Conservation (phyloP, 345 rosid species). For the Salix arbutifolia region DNA sequence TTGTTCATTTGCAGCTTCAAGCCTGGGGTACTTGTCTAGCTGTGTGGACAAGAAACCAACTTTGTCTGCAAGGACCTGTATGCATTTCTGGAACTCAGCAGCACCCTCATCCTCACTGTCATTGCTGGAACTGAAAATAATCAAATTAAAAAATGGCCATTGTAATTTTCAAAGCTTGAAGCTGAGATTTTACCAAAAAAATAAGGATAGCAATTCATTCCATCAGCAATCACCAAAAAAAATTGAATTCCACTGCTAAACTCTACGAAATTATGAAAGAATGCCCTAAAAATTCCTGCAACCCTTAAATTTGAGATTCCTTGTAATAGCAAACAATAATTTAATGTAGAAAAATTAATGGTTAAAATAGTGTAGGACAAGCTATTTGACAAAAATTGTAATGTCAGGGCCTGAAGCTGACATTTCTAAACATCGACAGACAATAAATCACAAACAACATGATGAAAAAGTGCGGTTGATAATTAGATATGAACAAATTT, state of each 20-base stretch:
- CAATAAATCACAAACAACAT: too few species aligned
- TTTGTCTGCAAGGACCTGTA: slow-evolving; percentile 69
- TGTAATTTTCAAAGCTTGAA: not conserved
- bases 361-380: not conserved
- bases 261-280: not conserved
- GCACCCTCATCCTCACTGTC: slow-evolving; percentile 76
- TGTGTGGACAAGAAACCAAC: slow-evolving; percentile 72
- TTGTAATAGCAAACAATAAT: not conserved
- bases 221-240: not conserved
- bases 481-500: not conserved
- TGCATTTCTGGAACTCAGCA: slow-evolving; percentile 67
- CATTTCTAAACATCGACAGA: too few species aligned
- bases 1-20: slow-evolving; percentile 67
- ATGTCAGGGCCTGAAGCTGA: too few species aligned
- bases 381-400: too few species aligned
- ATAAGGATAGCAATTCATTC: not conserved
- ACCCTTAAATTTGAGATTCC: not conserved
- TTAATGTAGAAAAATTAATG: not conserved
- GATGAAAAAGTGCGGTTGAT: too few species aligned
- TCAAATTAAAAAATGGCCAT: slow-evolving; percentile 12
- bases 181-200: too few species aligned
- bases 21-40: slow-evolving; percentile 61
- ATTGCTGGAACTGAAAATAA: slow-evolving; percentile 51
- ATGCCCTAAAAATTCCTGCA: not conserved
- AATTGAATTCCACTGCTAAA: not conserved